Evolutionary conservation across 352 stramenopile genomes (phyloP), one percentile per base, ranked within the genome.

Genomic region (Globisporangium spiculum): DNA sequence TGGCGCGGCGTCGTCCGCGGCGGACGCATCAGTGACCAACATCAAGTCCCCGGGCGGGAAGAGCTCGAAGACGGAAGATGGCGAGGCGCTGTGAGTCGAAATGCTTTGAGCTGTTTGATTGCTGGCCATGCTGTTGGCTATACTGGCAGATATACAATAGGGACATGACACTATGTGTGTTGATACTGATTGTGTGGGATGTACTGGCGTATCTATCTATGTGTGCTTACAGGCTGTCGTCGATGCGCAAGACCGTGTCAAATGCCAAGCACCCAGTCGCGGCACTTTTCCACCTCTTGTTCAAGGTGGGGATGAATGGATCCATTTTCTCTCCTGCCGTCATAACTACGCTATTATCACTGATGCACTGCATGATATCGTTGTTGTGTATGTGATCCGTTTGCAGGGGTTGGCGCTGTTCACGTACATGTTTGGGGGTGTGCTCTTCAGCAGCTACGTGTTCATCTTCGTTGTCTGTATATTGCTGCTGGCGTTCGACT

Each of bases 401-500:
- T 10, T 44, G 18, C 18, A 88, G 81, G 73, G 66, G 14, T 63
- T 97, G 38, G 95, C 97, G 24, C 67, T 99, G 32, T 81, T 95
- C 36, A 66, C 99, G 61, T 99, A 99, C 78, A 78, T 99, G 26
- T 98, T 99, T 68, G 94, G 94, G n/a, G 78, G 77, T 52, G 78
- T 97, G 52, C 77, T 97, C 73, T 92, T 90, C 65, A 85, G 83
- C 67, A 98, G 95, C 83, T 98, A 98, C 68, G 92, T 99, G 48
- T 98, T 98, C 69, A 89, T 98, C 67, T 99, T 98, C 30, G 97
- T 99, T 26, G 71, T 99, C 20, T 98, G 94, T 76, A 98, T 99
- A 55, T 71, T 99, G 22, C 76, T 99, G 1, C 69, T 99, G 38
- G 94, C 97, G 9, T 98, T 98, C 57, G 97, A 99, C 79, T 99